Evolutionary conservation across 1,139 yeast species (phyloP).

Genomic region (Suhomyces bokatorum): DNA sequence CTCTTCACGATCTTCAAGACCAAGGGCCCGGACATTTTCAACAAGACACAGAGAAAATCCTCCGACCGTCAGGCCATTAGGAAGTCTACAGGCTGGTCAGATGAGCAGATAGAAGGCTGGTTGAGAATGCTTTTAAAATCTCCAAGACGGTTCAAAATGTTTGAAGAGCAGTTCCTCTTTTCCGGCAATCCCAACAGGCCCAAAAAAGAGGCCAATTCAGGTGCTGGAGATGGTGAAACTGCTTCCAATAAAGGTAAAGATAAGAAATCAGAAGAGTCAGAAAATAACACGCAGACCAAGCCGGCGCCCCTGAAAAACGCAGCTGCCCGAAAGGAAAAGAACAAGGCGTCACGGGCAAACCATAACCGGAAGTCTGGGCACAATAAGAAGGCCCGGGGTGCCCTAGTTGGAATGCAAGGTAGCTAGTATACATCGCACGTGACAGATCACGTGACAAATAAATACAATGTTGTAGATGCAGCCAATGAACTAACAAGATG

Average conservation of each 20-base stretch:
- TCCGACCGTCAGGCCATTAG: constrained; percentile 54
- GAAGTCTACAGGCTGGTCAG: constrained; percentile 64
- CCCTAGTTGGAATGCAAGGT: constrained; percentile 23
- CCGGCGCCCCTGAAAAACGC: constrained; percentile 12
- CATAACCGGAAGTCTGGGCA: constrained; percentile 66
- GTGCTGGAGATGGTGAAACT: not conserved
- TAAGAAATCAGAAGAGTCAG: not conserved
- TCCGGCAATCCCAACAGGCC: constrained; percentile 34
- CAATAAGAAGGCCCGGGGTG: constrained; percentile 44
- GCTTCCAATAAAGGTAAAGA: not conserved
- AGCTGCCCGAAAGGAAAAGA: constrained; percentile 51
- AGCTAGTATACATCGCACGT: not conserved
- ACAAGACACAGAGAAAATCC: constrained; percentile 51
- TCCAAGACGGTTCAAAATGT: constrained; percentile 56
- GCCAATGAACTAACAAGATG: too few relatives aligned
- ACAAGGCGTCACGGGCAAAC: constrained; percentile 59
- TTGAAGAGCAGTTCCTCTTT: constrained; percentile 64
- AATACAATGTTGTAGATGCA: not conserved
- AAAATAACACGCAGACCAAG: not conserved
- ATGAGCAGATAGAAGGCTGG: constrained; percentile 95
- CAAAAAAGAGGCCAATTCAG: constrained; percentile 10
- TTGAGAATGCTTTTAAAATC: constrained; percentile 68
- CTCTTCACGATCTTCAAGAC: constrained; percentile 60
- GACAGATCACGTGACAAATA: not conserved
- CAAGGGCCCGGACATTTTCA: constrained; percentile 51